A percentile compares a stretch with the other conserved stretches of the same genome.
phyloP scores from a whole-genome alignment of 2,329 filamentous ascomycete species.

The Colletotrichum orchidophilum region DNA sequence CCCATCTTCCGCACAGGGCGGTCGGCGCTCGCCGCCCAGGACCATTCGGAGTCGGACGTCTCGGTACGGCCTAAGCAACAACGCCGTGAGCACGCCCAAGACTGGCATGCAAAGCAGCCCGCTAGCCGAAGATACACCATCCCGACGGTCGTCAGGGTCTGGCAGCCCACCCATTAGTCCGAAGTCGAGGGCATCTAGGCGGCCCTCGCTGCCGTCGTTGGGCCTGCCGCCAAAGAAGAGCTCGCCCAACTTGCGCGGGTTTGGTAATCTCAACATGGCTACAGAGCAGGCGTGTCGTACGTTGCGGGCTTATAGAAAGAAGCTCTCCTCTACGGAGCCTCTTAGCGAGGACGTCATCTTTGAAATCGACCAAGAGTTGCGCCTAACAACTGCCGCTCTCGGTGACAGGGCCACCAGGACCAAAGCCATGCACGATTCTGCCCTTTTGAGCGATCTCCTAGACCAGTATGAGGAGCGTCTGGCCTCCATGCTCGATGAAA shows the following conservation, averaged over 20 bases:
- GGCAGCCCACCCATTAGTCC: constrained; percentile 62
- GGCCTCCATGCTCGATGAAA: constrained; percentile 77
- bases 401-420: constrained; percentile 65
- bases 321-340: constrained; percentile 64
- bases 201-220: constrained; percentile 65
- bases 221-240: constrained; percentile 58
- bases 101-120: constrained; percentile 52
- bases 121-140: constrained; percentile 56
- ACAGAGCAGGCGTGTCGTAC: constrained; percentile 73
- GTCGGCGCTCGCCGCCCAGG: constrained; percentile 65
- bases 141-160: constrained; percentile 56
- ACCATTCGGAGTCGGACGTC: constrained; percentile 65
- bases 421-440: constrained; percentile 64
- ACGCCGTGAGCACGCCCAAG: constrained; percentile 47
- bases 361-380: constrained; percentile 72
- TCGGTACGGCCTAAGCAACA: constrained; percentile 53
- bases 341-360: constrained; percentile 67
- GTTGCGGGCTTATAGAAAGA: constrained; percentile 70
- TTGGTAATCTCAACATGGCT: constrained; percentile 67
- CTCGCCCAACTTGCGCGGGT: constrained; percentile 58
- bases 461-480: constrained; percentile 81
- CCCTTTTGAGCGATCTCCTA: constrained; percentile 68
- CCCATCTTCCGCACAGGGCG: constrained; percentile 54
- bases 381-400: constrained; percentile 69
- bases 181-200: constrained; percentile 55